Evolutionary conservation across 305 asterid species (phyloP).

Genomic region (Fraxinus sp.): DNA sequence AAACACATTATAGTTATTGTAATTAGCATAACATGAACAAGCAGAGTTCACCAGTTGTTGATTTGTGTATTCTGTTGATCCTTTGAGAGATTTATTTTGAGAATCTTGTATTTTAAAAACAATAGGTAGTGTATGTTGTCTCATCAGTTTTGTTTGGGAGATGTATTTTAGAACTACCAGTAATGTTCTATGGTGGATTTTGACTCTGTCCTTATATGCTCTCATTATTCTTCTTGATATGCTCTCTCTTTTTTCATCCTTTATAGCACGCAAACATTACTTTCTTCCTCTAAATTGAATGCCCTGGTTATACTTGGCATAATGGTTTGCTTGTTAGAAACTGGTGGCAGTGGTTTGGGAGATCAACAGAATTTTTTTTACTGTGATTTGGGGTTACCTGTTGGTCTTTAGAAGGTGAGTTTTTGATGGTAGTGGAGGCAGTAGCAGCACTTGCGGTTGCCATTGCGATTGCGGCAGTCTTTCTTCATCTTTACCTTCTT

Average conservation of each 20-base stretch:
- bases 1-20: not conserved
- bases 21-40: slow-evolving; percentile 3
- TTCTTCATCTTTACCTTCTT: not conserved
- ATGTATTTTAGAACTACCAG: not conserved
- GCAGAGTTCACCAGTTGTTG: not conserved
- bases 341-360: not conserved
- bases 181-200: not conserved
- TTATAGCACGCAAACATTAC: not conserved
- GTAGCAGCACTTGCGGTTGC: not conserved
- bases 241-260: not conserved
- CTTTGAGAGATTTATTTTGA: not conserved
- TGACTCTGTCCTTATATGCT: not conserved
- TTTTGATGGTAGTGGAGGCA: not conserved
- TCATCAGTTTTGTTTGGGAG: not conserved
- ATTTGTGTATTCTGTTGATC: not conserved
- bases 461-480: not conserved
- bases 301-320: not conserved
- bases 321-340: not conserved
- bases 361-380: not conserved
- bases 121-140: not conserved
- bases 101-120: not conserved
- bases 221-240: not conserved
- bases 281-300: not conserved
- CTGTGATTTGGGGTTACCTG: not conserved
- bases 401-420: not conserved